Percentiles rank a stretch among this genome's conserved stretches.
phyloP scores from a whole-genome alignment of 2,329 filamentous ascomycete genomes.

The Myrmaecium sp. region DNA sequence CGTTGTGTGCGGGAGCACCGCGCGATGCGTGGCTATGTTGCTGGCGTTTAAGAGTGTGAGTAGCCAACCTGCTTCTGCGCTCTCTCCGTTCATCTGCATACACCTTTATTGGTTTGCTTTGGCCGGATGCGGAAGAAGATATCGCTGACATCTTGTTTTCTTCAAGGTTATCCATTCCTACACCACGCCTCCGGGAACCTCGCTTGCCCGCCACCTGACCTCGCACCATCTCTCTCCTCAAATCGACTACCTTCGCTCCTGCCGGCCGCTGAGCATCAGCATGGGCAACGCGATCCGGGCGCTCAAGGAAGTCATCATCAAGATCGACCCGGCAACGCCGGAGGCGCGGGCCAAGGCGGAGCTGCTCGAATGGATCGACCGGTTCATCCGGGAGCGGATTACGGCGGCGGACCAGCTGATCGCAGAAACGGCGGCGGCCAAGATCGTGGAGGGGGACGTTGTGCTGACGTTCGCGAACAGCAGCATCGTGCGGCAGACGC shows the following conservation, averaged over 20 bases:
- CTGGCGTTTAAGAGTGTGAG: slow-evolving; percentile 73
- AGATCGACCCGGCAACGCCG: slow-evolving; percentile 70
- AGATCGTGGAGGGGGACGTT: slow-evolving; percentile 64
- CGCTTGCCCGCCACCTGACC: slow-evolving; percentile 78
- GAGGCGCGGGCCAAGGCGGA: slow-evolving; percentile 68
- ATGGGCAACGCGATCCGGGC: slow-evolving; percentile 95
- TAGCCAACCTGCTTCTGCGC: slow-evolving; percentile 5
- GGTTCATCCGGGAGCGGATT: slow-evolving; percentile 80
- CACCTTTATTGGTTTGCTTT: neutral
- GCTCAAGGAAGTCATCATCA: slow-evolving; percentile 82
- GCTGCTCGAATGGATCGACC: slow-evolving; percentile 68
- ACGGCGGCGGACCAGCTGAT: slow-evolving; percentile 77
- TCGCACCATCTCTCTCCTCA: slow-evolving; percentile 84
- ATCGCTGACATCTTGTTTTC: slow-evolving; percentile 5
- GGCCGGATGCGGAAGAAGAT: neutral
- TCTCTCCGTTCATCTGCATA: neutral
- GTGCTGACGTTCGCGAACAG: slow-evolving; percentile 79
- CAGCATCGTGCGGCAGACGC: slow-evolving; percentile 66
- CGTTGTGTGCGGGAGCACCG: slow-evolving; percentile 74
- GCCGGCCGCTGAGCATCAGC: slow-evolving; percentile 86
- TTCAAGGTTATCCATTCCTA: slow-evolving; percentile 77
- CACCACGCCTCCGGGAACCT: slow-evolving; percentile 67
- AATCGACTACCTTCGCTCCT: slow-evolving; percentile 86
- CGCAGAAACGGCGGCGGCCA: slow-evolving; percentile 53
- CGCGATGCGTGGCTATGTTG: slow-evolving; percentile 72